Evolutionary conservation across 257 asterid species (phyloP).

Genomic region (Capsicum baccatum): DNA sequence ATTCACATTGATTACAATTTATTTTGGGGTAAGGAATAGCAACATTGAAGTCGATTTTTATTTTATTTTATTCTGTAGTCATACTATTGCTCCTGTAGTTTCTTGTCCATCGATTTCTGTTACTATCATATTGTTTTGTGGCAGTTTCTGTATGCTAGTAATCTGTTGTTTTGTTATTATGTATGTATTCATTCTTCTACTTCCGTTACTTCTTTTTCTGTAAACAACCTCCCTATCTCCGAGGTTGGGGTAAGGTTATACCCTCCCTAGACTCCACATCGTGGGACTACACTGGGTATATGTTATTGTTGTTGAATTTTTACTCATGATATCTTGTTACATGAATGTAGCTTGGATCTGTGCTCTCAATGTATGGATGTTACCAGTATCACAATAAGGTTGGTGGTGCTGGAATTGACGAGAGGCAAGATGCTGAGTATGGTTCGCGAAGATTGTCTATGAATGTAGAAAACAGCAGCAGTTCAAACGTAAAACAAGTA

Average conservation of each 20-base stretch:
- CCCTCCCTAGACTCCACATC: no score
- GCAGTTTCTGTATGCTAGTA: no score
- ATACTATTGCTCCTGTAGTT: no score
- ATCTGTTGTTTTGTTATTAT: no score
- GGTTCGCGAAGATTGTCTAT: constrained; percentile 42
- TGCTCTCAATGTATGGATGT: constrained; percentile 83
- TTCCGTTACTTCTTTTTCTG: no score
- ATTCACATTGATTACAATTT: constrained; percentile 71
- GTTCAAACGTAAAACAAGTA: constrained; percentile 28
- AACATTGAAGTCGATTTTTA: neutral
- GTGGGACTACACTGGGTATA: no score
- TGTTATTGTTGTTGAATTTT: neutral
- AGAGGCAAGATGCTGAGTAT: constrained; percentile 42
- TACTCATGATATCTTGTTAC: neutral
- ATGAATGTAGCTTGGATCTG: constrained; percentile 72
- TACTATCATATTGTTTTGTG: no score
- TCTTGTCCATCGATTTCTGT: no score
- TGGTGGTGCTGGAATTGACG: constrained; percentile 32
- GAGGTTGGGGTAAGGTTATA: no score
- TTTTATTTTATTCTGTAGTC: no score
- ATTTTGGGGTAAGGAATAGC: constrained; percentile 72
- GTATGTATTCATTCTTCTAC: no score
- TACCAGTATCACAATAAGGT: constrained; percentile 40
- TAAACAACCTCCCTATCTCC: no score
- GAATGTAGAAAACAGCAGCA: constrained; percentile 29